A percentile compares a stretch with the other conserved stretches of the same genome.
phyloP scores from a whole-genome alignment of 2,329 filamentous ascomycete genomes.

The Colletotrichum karsti region DNA sequence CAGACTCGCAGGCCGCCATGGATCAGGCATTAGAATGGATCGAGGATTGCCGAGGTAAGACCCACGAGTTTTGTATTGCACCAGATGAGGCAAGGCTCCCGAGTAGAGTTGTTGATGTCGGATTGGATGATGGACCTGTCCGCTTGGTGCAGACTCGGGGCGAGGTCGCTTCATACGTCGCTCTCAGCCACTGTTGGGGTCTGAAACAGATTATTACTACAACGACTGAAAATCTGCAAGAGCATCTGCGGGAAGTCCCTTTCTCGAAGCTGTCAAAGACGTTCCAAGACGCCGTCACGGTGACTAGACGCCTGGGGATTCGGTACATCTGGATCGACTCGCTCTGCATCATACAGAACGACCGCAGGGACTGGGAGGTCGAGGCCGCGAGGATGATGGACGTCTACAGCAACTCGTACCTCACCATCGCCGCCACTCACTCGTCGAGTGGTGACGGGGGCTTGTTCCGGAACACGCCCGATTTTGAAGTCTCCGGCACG shows the following conservation, averaged over 20 bases:
- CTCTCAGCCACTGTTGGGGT: conserved; percentile 26
- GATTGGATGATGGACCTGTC: not conserved
- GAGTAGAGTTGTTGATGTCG: not conserved
- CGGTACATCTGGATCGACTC: conserved; percentile 31
- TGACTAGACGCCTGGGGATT: conserved; percentile 24
- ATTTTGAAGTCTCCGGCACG: not conserved
- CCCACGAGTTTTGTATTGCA: not conserved
- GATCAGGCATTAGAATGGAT: not conserved
- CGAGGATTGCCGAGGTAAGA: not conserved
- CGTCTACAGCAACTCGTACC: conserved; percentile 9
- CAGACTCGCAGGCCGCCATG: not conserved
- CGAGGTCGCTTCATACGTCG: not conserved
- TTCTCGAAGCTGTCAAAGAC: conserved; percentile 2
- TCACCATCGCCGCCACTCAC: conserved; percentile 9
- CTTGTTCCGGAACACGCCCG: not conserved
- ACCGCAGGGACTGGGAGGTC: conserved; percentile 23
- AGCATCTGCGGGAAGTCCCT: not conserved
- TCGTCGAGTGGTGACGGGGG: not conserved
- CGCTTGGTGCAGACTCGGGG: not conserved
- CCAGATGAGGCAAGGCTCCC: not conserved
- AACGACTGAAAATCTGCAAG: not conserved
- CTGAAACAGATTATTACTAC: not conserved
- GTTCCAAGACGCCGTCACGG: conserved; percentile 17
- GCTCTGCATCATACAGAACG: conserved; percentile 32
- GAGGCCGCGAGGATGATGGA: conserved; percentile 22